Conservation (phyloP, 257 asterid species). For the Fraxinus pennsylvanica region DNA sequence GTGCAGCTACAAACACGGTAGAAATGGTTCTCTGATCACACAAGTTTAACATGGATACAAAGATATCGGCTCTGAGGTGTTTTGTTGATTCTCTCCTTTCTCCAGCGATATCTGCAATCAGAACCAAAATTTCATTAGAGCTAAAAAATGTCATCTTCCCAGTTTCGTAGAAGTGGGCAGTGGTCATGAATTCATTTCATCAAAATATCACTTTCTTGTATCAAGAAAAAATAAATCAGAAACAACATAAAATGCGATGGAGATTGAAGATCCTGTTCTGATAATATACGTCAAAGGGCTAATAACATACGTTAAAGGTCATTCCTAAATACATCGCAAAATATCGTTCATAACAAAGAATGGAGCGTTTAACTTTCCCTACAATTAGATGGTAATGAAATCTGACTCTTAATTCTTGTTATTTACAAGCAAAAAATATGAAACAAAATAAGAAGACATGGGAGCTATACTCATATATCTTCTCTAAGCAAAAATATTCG, state of each 20-base stretch:
- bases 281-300: background rate
- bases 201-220: no score
- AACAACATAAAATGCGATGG: background rate
- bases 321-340: background rate
- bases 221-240: background rate
- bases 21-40: conserved; percentile 1
- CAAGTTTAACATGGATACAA: conserved; percentile 16
- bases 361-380: no score
- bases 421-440: no score
- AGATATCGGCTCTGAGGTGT: conserved; percentile 24
- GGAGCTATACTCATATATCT: no score
- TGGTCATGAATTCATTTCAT: background rate
- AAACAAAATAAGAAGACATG: no score
- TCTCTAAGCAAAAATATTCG: background rate
- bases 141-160: background rate
- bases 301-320: background rate
- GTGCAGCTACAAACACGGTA: conserved; percentile 21
- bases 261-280: background rate
- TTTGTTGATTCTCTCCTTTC: conserved; percentile 31
- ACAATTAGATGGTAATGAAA: no score
- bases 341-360: background rate
- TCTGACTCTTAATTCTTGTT: no score
- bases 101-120: conserved; percentile 51
- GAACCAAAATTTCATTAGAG: background rate
- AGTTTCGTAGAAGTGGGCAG: background rate